These are phyloP conservation scores for Naganishia friedmannii DNA, from an alignment of 768 basidiomycete species.

Conservation along the genomic window DNA sequence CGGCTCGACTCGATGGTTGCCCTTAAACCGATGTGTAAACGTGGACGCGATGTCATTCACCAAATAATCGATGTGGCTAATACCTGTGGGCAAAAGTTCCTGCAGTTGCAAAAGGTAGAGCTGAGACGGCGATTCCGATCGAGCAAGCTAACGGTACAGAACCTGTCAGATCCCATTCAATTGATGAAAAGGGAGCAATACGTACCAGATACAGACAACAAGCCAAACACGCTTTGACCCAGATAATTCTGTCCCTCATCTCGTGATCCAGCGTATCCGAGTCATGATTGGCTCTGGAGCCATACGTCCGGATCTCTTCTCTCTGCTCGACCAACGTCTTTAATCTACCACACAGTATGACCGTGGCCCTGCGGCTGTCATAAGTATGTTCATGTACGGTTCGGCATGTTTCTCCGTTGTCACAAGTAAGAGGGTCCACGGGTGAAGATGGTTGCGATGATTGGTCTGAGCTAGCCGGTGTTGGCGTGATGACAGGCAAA, in stretches of 20 bases:
- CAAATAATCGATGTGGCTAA: slow-evolving; percentile 18
- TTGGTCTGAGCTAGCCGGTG: background rate
- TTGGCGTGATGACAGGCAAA: background rate
- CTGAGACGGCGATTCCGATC: slow-evolving; percentile 13
- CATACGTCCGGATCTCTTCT: slow-evolving; percentile 7
- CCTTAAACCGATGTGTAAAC: background rate
- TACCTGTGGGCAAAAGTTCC: slow-evolving; percentile 14
- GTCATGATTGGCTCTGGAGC: background rate
- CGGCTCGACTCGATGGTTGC: background rate
- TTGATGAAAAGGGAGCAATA: background rate
- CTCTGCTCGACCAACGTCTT: slow-evolving; percentile 18
- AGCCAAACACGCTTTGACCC: slow-evolving; percentile 25
- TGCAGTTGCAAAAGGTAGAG: slow-evolving; percentile 21
- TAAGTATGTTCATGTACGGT: background rate
- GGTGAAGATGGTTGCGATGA: slow-evolving; percentile 7
- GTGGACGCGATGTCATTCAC: slow-evolving; percentile 15
- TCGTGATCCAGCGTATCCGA: slow-evolving; percentile 3
- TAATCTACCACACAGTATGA: slow-evolving; percentile 9
- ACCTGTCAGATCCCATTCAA: background rate
- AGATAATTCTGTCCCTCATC: background rate
- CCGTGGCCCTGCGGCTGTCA: background rate
- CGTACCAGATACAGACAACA: slow-evolving; percentile 19
- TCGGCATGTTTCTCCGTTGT: slow-evolving; percentile 1
- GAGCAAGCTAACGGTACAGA: slow-evolving; percentile 1
- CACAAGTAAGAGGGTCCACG: background rate